Base-by-base conservation (phyloP, 495 filamentous ascomycete species). In the Tuber melanosporum region DNA sequence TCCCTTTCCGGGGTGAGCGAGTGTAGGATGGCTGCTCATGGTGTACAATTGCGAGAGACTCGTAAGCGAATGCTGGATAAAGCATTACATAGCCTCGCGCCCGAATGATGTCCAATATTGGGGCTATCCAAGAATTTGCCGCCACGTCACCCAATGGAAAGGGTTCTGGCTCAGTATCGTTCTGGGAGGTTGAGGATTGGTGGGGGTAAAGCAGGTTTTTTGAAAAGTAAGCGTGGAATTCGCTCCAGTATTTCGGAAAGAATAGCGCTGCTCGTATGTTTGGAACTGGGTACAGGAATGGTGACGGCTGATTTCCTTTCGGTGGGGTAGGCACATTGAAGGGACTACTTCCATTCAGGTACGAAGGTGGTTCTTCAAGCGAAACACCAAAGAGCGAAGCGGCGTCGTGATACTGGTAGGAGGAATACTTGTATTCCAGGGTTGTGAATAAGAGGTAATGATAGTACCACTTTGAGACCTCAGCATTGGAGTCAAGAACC, bases 211-310 rank as follows among this genome's bases (percentile, higher is more conserved):
- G 72, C 10, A 80, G 74, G 47, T 45, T 78, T 72, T 77, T 71
- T 32, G 81, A 78, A 49, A 82, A 78, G 80, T 92, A 92, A 5
- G 88, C 86, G 79, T 92, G 90, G n/a, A 92, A 86, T 72, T 91
- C 89, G 15, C 84, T 83, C 91, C 91, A 92, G 80, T 89, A 89
- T 75, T 91, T 87, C 46, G 90, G 89, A 77, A 92, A 92, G 82
- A 91, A 91, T 32, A 92, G 84, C 22, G 88, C 89, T 14, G 90
- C 91, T 73, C 90, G 89, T 73, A 86, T 88, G 77, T 88, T 89
- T 26, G 91, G 91, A 43, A 86, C 86, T 83, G 91, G 87, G 86
- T 89, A 92, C 22, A 91, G 84, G 77, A 91, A 91, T 12, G 87
- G 86, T 0, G 87, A 85, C 5, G 70, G 36, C 15, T 78, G 62